Evolutionary conservation across 371 early-diverging fungal genomes (phyloP), one percentile per base, ranked within the genome.

Genomic region (Coemansia sp.): DNA sequence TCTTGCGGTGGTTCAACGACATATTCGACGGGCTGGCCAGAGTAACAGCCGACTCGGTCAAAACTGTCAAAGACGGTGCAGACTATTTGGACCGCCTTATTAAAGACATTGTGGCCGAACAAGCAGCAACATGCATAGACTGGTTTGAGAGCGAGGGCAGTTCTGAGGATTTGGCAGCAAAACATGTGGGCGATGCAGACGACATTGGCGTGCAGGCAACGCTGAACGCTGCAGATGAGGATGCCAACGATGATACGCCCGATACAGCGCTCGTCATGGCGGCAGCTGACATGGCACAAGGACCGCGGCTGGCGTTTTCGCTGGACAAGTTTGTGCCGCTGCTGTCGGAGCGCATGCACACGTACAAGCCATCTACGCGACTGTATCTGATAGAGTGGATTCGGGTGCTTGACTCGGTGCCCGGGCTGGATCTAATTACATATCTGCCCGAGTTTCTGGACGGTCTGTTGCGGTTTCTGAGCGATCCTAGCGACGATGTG

Each of bases 341-440:
- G 24, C 82, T 97, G 1, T 79, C 89, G 0, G 94, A 96, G 71
- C 88, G 96, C 32, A 90, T 96, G 68, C 87, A 92, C 71, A 88
- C 91, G 5, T 82, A 89, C 64, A 94, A 93, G 76, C 91, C 95
- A 3, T 86, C 87, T 52, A 89, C 93, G 6, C 85, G 97, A n/a
- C 88, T 89, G 60, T 97, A 93, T 71, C 83, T 97, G 17, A 92
- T 97, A 9, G 88, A 90, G 46, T 97, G 97, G 97, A 89, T 97
- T 58, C 82, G 86, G 9, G 89, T 94, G 0, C 78, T 97, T 39
- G 91, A 94, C 69, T 88, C 92, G 0, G 88, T 96, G 8, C 97
- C 96, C 0, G 95, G 94, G 41, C 79, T 96, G 9, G 96, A 96
- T 67, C 80, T 97, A 40, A 88, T 96, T 3, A 85, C 85, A 0